Base-by-base conservation (phyloP, 345 rosid species). In the Murraya koenigii region DNA sequence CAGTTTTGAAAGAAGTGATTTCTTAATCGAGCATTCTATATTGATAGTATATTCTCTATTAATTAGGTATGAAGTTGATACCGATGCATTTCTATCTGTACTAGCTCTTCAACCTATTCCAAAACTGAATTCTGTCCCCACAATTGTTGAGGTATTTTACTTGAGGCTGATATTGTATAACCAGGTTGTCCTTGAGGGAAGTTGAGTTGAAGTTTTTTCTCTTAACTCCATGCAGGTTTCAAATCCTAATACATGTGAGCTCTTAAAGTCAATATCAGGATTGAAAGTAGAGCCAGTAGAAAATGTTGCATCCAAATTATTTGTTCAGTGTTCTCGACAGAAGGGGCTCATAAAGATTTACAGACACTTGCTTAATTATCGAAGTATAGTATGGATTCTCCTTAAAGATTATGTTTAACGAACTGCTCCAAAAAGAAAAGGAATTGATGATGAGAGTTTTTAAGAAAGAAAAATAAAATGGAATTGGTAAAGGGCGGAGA, bases 271-370 rank as follows among this genome's bases (percentile, higher is more conserved):
- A 32, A 90, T 93, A 75, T 87, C 92, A 8, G 97, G 97, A 77
- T 38, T 95, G 88, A 93, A 91, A 86, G 92, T 95, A 70, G 97
- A 87, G 82, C 97, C 98, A 19, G 95, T 95, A 56, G 99, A 95
- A 84, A 93, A 88, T 75, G 93, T 87, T 52, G 86, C 97, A 36
- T 92, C 99, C 79, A 95, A 95, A 85, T 88, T 95, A 80, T 91
- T 95, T 84, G 99, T 95, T 77, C 99, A 95, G 73, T 95, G 99
- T 84, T 93, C 97, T 80, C 94, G 99, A 74, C 99, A 95, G 80
- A 87, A 89, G 70, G 92, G 97, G 44, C 94, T 95, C 66, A 89
- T 93, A 85, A 96, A 93, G 89, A 96, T 96, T 82, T 93, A 96
- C 85, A 85, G 89, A 63, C 98, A 96, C 89, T 81, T 96, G 85